Conservation (phyloP, 768 basidiomycete species). For the Roridomyces roridus region DNA sequence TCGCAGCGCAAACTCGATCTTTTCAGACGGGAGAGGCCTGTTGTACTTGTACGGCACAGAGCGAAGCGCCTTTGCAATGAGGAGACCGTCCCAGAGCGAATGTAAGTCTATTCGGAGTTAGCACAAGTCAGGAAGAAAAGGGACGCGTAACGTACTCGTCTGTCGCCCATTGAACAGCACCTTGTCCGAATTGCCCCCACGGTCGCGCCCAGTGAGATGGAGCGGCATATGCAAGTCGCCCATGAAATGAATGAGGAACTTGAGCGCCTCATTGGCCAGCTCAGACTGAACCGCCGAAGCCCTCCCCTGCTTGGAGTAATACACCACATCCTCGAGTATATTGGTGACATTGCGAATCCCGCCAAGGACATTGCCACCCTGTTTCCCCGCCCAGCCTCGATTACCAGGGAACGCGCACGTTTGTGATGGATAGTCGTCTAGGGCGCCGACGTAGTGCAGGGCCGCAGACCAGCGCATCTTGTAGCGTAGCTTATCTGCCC, state of each 20-base stretch:
- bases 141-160: constrained; percentile 60
- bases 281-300: constrained; percentile 30
- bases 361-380: constrained; percentile 70
- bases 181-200: constrained; percentile 85
- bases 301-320: constrained; percentile 26
- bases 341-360: constrained; percentile 79
- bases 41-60: constrained; percentile 79
- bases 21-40: constrained; percentile 66
- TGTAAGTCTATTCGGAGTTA: constrained; percentile 69
- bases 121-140: background rate
- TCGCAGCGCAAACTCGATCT: constrained; percentile 71
- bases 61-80: constrained; percentile 87
- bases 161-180: constrained; percentile 75
- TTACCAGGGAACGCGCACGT: constrained; percentile 80
- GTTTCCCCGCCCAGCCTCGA: constrained; percentile 70
- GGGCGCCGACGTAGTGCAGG: constrained; percentile 77
- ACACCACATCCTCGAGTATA: constrained; percentile 50
- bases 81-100: constrained; percentile 83
- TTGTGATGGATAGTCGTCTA: constrained; percentile 78
- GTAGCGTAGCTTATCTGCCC: constrained; percentile 80
- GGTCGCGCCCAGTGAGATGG: constrained; percentile 86
- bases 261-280: constrained; percentile 78
- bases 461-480: constrained; percentile 75
- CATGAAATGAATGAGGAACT: constrained; percentile 92
- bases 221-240: constrained; percentile 95